Conservation (phyloP, 495 filamentous ascomycete species). For the Echria macrotheca region DNA sequence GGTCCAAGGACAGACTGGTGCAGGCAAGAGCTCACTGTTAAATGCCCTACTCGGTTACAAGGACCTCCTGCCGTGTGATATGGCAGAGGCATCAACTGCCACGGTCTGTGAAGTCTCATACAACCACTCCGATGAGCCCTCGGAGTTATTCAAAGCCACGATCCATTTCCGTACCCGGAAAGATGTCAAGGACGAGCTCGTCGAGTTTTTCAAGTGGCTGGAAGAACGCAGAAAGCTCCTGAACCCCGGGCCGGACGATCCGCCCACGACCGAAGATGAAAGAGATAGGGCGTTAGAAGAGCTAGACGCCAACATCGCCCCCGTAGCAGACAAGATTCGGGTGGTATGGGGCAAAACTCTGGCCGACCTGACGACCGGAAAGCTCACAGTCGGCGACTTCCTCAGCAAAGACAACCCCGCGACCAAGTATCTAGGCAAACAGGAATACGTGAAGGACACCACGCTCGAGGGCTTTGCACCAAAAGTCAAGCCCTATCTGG, state of each 20-base stretch:
- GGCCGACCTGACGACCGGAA: not conserved
- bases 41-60: constrained; percentile 22
- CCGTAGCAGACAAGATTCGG: constrained; percentile 3
- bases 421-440: not conserved
- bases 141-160: constrained; percentile 12
- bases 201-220: constrained; percentile 13
- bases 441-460: not conserved
- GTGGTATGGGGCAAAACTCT: constrained; percentile 13
- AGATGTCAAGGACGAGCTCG: constrained; percentile 13
- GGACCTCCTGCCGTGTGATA: constrained; percentile 19
- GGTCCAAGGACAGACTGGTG: constrained; percentile 23
- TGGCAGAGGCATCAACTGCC: constrained; percentile 21
- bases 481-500: constrained; percentile 15
- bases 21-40: constrained; percentile 25
- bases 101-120: constrained; percentile 17
- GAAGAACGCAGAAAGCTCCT: constrained; percentile 1
- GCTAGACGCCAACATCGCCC: not conserved
- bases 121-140: constrained; percentile 11
- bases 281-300: not conserved
- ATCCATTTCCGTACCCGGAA: constrained; percentile 10
- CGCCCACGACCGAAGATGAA: not conserved
- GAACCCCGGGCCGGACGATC: not conserved
- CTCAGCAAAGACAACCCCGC: constrained; percentile 9
- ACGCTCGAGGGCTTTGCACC: constrained; percentile 4
- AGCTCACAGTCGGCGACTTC: constrained; percentile 14